phyloP scores from a whole-genome alignment of 306 rosid species.

The Citrullus colocynthis region DNA sequence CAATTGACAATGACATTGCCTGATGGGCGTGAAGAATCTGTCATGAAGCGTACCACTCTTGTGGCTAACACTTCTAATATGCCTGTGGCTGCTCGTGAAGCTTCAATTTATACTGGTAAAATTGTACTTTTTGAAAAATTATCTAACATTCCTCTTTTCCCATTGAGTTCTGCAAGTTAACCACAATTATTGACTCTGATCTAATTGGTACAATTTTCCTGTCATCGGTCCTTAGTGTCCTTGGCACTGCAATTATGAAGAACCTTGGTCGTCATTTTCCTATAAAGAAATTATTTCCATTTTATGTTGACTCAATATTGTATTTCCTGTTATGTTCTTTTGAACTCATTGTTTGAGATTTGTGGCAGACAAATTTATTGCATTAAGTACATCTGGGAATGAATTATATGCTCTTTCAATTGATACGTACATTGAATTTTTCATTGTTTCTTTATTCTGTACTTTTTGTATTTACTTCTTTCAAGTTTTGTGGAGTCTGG shows the following conservation, averaged over 20 bases:
- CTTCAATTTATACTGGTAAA: conserved; percentile 97
- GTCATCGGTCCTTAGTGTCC: not conserved
- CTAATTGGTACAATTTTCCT: not conserved
- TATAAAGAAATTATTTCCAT: too few species aligned
- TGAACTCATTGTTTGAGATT: not conserved
- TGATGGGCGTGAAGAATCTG: conserved; percentile 99
- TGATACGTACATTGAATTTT: not conserved
- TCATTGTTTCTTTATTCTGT: not conserved
- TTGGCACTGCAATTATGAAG: not conserved
- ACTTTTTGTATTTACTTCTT: not conserved
- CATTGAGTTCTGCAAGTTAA: not conserved
- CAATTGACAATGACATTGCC: conserved; percentile 99
- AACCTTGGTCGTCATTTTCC: not conserved
- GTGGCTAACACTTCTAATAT: conserved; percentile 99
- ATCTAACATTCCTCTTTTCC: not conserved
- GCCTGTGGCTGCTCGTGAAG: conserved; percentile 99
- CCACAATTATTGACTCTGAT: not conserved
- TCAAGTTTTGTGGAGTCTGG: not conserved
- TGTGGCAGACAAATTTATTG: not conserved
- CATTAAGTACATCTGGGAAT: not conserved
- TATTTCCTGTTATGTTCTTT: not conserved
- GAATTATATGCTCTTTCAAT: not conserved
- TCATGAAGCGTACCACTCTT: conserved; percentile 97
- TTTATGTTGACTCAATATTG: not conserved
- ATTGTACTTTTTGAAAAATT: not conserved